These are phyloP conservation scores for Friedmanniomyces simplex DNA, from an alignment of 495 filamentous ascomycete genomes.

Conservation along the genomic window DNA sequence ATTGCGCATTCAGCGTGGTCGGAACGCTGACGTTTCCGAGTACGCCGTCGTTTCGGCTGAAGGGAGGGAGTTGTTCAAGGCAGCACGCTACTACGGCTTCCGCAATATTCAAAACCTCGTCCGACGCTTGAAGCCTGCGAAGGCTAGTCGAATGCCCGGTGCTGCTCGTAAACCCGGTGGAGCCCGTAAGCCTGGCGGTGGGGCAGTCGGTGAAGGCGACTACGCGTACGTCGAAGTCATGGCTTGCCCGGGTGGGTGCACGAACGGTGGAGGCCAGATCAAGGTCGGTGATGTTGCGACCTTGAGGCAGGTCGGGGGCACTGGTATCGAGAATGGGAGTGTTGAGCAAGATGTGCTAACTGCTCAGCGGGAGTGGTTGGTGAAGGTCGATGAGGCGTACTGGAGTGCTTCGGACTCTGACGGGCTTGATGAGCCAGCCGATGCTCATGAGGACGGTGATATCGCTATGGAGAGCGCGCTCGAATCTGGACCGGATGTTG, in stretches of 20 bases:
- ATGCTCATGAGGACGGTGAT: conserved; percentile 27
- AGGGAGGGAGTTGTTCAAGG: conserved; percentile 55
- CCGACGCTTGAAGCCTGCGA: conserved; percentile 71
- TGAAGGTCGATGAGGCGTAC: conserved; percentile 84
- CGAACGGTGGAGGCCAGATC: conserved; percentile 92
- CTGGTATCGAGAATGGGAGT: conserved; percentile 25
- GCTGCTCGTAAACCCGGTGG: conserved; percentile 35
- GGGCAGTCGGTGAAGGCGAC: conserved; percentile 36
- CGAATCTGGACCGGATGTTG: conserved; percentile 1
- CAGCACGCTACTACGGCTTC: conserved; percentile 91
- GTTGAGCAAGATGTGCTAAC: conserved; percentile 38
- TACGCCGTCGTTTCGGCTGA: conserved; percentile 45
- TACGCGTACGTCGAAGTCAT: conserved; percentile 95
- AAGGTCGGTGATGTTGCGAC: conserved; percentile 63
- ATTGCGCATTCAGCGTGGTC: conserved; percentile 59
- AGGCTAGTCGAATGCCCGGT: conserved; percentile 64
- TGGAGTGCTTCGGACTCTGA: conserved; percentile 54
- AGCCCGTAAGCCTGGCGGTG: conserved; percentile 32
- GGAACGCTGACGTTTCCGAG: conserved; percentile 84
- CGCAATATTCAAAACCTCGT: conserved; percentile 97
- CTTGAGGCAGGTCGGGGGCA: conserved; percentile 23
- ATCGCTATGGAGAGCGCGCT: conserved; percentile 18
- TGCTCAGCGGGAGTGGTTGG: conserved; percentile 77
- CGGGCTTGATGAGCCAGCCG: conserved; percentile 39
- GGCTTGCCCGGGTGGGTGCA: conserved; percentile 96